Base-by-base conservation (phyloP, 2,329 filamentous ascomycete species). In the Colletotrichum tanaceti region DNA sequence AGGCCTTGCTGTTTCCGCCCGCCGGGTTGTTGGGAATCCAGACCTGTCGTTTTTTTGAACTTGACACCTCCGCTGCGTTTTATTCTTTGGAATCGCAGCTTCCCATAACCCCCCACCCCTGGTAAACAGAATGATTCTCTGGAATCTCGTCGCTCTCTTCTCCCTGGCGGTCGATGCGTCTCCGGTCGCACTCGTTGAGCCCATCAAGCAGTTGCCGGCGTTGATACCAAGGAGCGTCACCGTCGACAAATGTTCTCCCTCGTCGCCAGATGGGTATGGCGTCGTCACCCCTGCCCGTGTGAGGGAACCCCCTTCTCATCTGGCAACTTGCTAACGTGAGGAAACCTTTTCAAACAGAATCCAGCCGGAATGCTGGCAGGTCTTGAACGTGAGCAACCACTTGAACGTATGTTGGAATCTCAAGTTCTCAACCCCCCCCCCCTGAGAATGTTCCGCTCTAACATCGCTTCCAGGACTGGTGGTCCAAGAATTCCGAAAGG, bases 401-500 rank as follows among this genome's bases (percentile, higher is more conserved):
- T 46, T 60, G 20, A 60, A 43, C 35, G 58, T 60, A 52, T 14
- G 58, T 22, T 2, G 32, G 10, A 32, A 13, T 10, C 0, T 9
- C 28, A 1, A 14, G n/a, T n/a, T n/a, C n/a, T n/a, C n/a, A n/a
- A n/a, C n/a, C n/a, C n/a, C n/a, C n/a, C n/a, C n/a, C n/a, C 20
- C 6, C 7, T 7, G 10, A 2, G 1, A 5, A 22, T 1, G 5
- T 14, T 16, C 10, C 3, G 4, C 16, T 3, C 18, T 60, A 11
- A 60, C 35, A 32, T 32, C 11, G 9, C 2, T 6, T 41, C 7
- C n/a, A 65, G 63, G 39, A 62, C 10, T 65, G 63, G 63, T 65
- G 63, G 63, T 41, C 49, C 28, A 62, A 62, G 0, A 65, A 65
- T 22, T 53, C 47, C 7, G 58, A n/a, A 32, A 61, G 58, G 24